A percentile compares a stretch with the other conserved stretches of the same genome.
These are phyloP conservation scores for Phytopythium aichiense DNA, from an alignment of 352 stramenopile species.

Conservation along the genomic window DNA sequence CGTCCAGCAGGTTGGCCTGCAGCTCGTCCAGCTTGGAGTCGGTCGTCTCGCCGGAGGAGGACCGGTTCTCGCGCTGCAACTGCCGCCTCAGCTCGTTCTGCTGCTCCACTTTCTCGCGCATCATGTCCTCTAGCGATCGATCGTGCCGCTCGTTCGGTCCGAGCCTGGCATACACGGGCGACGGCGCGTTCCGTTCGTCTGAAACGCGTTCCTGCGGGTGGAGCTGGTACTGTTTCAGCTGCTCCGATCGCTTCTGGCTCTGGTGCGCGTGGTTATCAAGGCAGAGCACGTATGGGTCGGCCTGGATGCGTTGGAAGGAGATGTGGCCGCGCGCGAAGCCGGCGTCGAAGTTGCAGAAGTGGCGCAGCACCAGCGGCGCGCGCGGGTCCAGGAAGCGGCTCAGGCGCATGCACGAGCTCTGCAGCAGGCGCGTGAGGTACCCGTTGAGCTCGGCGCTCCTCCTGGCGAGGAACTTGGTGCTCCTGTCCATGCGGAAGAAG, in stretches of 20 bases:
- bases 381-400: slow-evolving; percentile 68
- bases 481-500: slow-evolving; percentile 59
- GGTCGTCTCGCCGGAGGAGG: slow-evolving; percentile 9
- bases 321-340: slow-evolving; percentile 42
- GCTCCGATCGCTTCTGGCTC: slow-evolving; percentile 24
- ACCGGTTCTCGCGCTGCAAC: slow-evolving; percentile 12
- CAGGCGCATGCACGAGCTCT: slow-evolving; percentile 43
- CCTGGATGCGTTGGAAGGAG: slow-evolving; percentile 30
- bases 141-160: slow-evolving; percentile 3
- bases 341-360: slow-evolving; percentile 82
- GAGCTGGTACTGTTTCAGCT: slow-evolving; percentile 7
- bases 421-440: slow-evolving; percentile 46
- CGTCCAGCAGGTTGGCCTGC: slow-evolving; percentile 66
- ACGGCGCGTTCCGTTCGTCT: slow-evolving; percentile 3
- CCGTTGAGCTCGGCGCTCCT: slow-evolving; percentile 63
- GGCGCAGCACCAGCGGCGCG: slow-evolving; percentile 66
- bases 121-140: not conserved
- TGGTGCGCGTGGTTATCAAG: slow-evolving; percentile 33
- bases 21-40: slow-evolving; percentile 44
- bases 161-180: slow-evolving; percentile 11
- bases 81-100: slow-evolving; percentile 5
- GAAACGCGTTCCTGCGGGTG: not conserved
- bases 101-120: slow-evolving; percentile 1
- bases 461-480: slow-evolving; percentile 48
- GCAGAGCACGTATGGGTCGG: slow-evolving; percentile 48